phyloP scores from a whole-genome alignment of 2,329 filamentous ascomycete species.

The Cercospora sp. region DNA sequence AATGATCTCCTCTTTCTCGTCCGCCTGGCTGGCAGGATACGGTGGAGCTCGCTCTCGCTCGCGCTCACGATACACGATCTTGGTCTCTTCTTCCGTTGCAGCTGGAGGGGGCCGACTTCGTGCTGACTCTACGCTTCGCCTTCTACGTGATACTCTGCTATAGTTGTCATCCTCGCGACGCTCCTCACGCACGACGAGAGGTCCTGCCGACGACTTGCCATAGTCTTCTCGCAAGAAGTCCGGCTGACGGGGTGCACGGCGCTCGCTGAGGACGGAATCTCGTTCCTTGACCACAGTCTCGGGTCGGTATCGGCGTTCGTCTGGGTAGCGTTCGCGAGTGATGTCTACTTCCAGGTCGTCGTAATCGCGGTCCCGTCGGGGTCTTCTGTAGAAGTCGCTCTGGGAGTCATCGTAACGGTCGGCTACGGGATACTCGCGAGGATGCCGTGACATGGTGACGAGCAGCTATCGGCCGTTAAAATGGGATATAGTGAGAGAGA shows the following conservation, averaged over 20 bases:
- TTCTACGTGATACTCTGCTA: slow-evolving; percentile 31
- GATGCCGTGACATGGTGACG: slow-evolving; percentile 34
- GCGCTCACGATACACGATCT: slow-evolving; percentile 41
- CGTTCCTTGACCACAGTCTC: slow-evolving; percentile 36
- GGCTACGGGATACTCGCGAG: slow-evolving; percentile 32
- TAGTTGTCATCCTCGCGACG: slow-evolving; percentile 39
- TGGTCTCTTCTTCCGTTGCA: slow-evolving; percentile 44
- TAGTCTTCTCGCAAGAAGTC: slow-evolving; percentile 55
- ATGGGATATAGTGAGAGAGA: slow-evolving; percentile 8
- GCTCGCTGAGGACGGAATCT: slow-evolving; percentile 37
- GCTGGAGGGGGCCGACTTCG: slow-evolving; percentile 36
- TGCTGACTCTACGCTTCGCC: slow-evolving; percentile 34
- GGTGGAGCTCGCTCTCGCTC: slow-evolving; percentile 30
- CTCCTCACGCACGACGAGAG: slow-evolving; percentile 49
- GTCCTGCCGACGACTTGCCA: slow-evolving; percentile 45
- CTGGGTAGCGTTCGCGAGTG: slow-evolving; percentile 33
- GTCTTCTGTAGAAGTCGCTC: slow-evolving; percentile 42
- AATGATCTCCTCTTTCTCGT: slow-evolving; percentile 43
- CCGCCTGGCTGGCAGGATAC: slow-evolving; percentile 32
- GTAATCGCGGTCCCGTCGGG: slow-evolving; percentile 46
- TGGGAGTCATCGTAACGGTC: slow-evolving; percentile 52
- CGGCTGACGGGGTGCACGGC: slow-evolving; percentile 46
- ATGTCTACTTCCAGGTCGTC: slow-evolving; percentile 55
- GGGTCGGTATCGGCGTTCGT: slow-evolving; percentile 25
- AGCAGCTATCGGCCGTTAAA: slow-evolving; percentile 5